These are phyloP conservation scores for Zygotorulaspora sp. DNA, from an alignment of 805 yeast genomes.

Conservation along the genomic window DNA sequence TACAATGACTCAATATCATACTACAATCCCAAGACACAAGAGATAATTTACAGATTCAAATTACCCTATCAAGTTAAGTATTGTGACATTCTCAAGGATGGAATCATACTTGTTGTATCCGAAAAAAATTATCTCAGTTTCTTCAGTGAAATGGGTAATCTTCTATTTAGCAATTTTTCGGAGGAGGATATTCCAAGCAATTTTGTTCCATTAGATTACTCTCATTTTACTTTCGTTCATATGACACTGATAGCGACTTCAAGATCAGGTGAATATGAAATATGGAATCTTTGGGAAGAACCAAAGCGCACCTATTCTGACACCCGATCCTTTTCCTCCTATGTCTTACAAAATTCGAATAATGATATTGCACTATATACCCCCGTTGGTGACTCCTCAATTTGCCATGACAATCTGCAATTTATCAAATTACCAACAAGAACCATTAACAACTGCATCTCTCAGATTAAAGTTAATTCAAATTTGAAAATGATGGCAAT, in stretches of 20 bases:
- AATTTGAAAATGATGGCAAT: constrained; percentile 25
- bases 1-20: constrained; percentile 16
- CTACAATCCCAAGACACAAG: constrained; percentile 18
- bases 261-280: constrained; percentile 23
- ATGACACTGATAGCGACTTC: constrained; percentile 17
- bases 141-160: constrained; percentile 28
- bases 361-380: constrained; percentile 31
- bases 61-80: constrained; percentile 17
- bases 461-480: constrained; percentile 24
- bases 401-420: constrained; percentile 21
- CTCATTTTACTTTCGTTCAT: constrained; percentile 18
- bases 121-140: constrained; percentile 22
- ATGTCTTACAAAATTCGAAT: constrained; percentile 23
- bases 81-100: constrained; percentile 21
- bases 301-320: constrained; percentile 19
- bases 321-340: constrained; percentile 21
- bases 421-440: constrained; percentile 31
- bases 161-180: constrained; percentile 23
- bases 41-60: constrained; percentile 13
- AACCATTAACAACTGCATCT: constrained; percentile 29
- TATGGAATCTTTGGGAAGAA: constrained; percentile 32
- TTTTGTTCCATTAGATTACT: constrained; percentile 9
- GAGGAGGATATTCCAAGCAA: constrained; percentile 7
- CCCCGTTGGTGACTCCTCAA: constrained; percentile 22
- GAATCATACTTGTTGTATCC: constrained; percentile 22